Base-by-base conservation (phyloP, 2,329 filamentous ascomycete species). In the Diplodia corticola region DNA sequence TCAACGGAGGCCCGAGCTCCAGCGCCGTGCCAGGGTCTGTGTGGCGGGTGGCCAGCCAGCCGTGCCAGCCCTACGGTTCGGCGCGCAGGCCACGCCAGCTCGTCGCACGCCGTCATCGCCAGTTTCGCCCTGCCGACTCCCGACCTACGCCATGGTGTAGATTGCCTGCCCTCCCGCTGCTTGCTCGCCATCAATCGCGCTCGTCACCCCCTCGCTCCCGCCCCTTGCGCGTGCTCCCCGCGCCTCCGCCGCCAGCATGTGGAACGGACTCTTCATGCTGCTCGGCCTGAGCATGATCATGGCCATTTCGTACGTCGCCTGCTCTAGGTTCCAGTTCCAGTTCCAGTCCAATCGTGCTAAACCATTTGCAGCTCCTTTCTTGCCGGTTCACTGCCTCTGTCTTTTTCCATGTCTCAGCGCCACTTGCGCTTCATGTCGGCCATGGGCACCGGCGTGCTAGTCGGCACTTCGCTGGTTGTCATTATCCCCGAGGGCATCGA, bases 401-500 rank as follows among this genome's bases (percentile, higher is more conserved):
- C 92, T 67, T 91, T 99, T 83, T 87, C 89, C 66, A 85, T 99
- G 28, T 94, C 93, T 33, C 88, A 91, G 68, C 91, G 92, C 50
- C 92, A 97, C 78, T 82, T 98, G 66, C 90, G 94, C 74, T 82
- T 97, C 59, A 91, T 98, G 75, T 96, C 94, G 24, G 93, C 93
- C 66, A 87, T 98, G 76, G 95, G 95, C 63, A 92, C 97, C 78
- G 95, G 95, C 51, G 91, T 99, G 61, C 83, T 99, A 9, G 93
- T 99, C 17, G 95, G 95, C 40, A 98, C 95, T 30, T 94, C 94
- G 1, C 85, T 99, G 70, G 94, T 98, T 70, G 93, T 99, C 35
- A 98, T 99, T 74, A 97, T 99, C 73, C 95, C 95, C 0, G 95
- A 99, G 78, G 95, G 95, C 44, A 89, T 98, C 67, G 93, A 97